A percentile compares a stretch with the other conserved stretches of the same genome.
These are phyloP conservation scores for Phaffomyces antillensis DNA, from an alignment of 805 yeast species.

Conservation along the genomic window DNA sequence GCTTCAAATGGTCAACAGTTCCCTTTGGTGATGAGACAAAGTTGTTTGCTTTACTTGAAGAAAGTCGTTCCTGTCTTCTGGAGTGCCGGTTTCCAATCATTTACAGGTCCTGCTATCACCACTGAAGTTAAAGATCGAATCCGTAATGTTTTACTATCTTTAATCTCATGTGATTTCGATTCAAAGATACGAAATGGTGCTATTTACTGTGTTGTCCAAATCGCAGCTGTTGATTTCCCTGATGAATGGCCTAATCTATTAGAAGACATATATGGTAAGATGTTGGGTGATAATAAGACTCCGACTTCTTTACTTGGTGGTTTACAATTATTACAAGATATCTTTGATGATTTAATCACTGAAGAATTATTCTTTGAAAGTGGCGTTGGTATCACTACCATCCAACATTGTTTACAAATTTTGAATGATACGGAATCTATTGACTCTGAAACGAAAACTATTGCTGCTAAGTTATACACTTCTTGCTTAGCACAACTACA, in stretches of 20 bases:
- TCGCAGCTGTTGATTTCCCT: conserved; percentile 86
- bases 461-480: conserved; percentile 45
- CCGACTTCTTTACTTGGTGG: conserved; percentile 16
- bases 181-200: conserved; percentile 60
- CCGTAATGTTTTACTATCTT: conserved; percentile 41
- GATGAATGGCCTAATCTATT: conserved; percentile 89
- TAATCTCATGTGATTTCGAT: conserved; percentile 38
- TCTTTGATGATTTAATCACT: conserved; percentile 78
- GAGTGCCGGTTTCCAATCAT: conserved; percentile 79
- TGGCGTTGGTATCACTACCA: conserved; percentile 52
- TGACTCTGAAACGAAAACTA: conserved; percentile 33
- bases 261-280: conserved; percentile 37
- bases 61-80: conserved; percentile 65
- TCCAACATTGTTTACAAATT: conserved; percentile 41
- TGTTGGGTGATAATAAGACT: conserved; percentile 13
- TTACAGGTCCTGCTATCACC: conserved; percentile 55
- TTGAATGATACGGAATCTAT: conserved; percentile 22
- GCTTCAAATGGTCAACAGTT: conserved; percentile 24
- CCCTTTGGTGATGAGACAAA: conserved; percentile 30
- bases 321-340: conserved; percentile 52
- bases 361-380: conserved; percentile 82
- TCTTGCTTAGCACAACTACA: conserved; percentile 47
- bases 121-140: conserved; percentile 45
- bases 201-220: conserved; percentile 72
- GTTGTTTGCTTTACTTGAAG: conserved; percentile 60